Percentiles rank a stretch among this genome's conserved stretches.
Conservation (phyloP, 2,329 filamentous ascomycete genomes). For the Ophiostoma fasciatum region DNA sequence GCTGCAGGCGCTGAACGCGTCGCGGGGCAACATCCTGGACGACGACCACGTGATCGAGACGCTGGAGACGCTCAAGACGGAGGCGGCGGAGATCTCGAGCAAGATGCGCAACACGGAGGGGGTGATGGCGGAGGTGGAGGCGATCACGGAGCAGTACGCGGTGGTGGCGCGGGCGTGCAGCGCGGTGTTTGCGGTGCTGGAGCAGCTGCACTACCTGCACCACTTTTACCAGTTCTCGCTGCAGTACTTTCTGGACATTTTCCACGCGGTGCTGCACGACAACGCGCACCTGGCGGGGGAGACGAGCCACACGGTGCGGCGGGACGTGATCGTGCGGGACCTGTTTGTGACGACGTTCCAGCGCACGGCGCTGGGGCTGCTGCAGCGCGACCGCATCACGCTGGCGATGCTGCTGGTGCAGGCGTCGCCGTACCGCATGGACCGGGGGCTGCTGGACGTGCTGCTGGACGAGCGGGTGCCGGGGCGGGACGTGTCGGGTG, state of each 20-base stretch:
- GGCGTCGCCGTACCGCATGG: slow-evolving; percentile 91
- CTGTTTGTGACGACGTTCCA: slow-evolving; percentile 86
- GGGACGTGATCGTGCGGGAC: slow-evolving; percentile 81
- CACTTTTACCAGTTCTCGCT: slow-evolving; percentile 99
- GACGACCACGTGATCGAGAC: slow-evolving; percentile 98
- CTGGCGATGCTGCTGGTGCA: slow-evolving; percentile 91
- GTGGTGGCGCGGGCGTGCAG: slow-evolving; percentile 90
- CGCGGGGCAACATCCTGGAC: slow-evolving; percentile 91
- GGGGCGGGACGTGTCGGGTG: slow-evolving; percentile 66
- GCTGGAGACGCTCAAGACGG: slow-evolving; percentile 91
- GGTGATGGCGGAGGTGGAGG: slow-evolving; percentile 95
- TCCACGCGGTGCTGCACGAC: slow-evolving; percentile 74
- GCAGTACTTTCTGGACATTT: slow-evolving; percentile 96
- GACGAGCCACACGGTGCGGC: slow-evolving; percentile 61
- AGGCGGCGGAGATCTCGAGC: slow-evolving; percentile 85
- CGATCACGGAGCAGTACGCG: slow-evolving; percentile 87
- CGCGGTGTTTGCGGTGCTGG: slow-evolving; percentile 89
- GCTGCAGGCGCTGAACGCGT: slow-evolving; percentile 90
- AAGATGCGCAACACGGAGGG: slow-evolving; percentile 97
- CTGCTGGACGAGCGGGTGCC: slow-evolving; percentile 67
- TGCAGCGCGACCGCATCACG: slow-evolving; percentile 90
- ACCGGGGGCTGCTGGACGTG: slow-evolving; percentile 73
- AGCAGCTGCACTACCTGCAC: slow-evolving; percentile 95
- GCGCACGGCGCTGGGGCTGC: slow-evolving; percentile 78
- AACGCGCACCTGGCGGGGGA: slow-evolving; percentile 59